Conservation (phyloP, 169 alveolate species). For the Plasmodium yoelii region DNA sequence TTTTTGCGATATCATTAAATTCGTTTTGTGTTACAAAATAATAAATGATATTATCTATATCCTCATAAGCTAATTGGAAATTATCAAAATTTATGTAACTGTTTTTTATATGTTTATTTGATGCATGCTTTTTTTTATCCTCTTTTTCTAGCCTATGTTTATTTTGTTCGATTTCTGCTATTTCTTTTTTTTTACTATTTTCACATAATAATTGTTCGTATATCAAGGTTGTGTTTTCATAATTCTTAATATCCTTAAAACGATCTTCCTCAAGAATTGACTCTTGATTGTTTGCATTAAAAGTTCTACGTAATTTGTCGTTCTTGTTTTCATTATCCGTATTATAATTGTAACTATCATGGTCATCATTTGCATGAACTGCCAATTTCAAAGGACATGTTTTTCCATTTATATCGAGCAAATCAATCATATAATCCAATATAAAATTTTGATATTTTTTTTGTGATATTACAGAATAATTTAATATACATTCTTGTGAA, state of each 20-base stretch:
- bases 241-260: background rate
- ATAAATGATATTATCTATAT: slow-evolving; percentile 21
- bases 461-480: slow-evolving; percentile 34
- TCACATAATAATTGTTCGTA: background rate
- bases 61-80: slow-evolving; percentile 47
- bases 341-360: background rate
- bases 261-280: background rate
- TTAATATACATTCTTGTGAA: background rate
- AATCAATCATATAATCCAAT: slow-evolving; percentile 45
- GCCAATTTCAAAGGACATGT: slow-evolving; percentile 1
- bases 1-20: background rate
- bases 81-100: slow-evolving; percentile 37
- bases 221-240: background rate
- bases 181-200: background rate
- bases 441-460: slow-evolving; percentile 11
- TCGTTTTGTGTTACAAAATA: slow-evolving; percentile 45
- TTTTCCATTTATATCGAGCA: slow-evolving; percentile 47
- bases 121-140: slow-evolving; percentile 4
- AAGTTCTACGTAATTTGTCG: background rate
- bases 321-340: background rate
- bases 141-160: background rate
- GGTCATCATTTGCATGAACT: slow-evolving; percentile 1
- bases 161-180: background rate
- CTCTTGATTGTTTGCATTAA: background rate
- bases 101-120: slow-evolving; percentile 17